Percentiles rank a stretch among this genome's conserved stretches.
These are phyloP conservation scores for Coemansia sp. DNA, from an alignment of 192 early-diverging fungal species.

Conservation along the genomic window DNA sequence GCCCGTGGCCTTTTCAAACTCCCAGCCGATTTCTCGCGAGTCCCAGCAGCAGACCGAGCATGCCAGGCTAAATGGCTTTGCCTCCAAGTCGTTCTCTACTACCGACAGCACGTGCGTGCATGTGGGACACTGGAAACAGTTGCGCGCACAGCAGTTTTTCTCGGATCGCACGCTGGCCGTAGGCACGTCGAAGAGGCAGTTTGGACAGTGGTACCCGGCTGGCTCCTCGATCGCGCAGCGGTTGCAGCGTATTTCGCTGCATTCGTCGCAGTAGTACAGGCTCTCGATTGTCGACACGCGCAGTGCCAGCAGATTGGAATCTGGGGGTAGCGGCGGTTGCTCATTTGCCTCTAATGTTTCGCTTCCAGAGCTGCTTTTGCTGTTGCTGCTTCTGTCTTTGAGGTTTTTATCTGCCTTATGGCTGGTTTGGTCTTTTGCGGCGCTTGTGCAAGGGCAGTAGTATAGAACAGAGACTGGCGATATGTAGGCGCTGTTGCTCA, in stretches of 20 bases:
- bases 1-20: slow-evolving; percentile 91
- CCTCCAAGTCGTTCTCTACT: slow-evolving; percentile 51
- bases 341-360: neutral
- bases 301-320: slow-evolving; percentile 22
- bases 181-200: slow-evolving; percentile 95
- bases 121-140: slow-evolving; percentile 90
- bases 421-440: slow-evolving; percentile 9
- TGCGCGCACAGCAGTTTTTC: slow-evolving; percentile 87
- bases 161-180: slow-evolving; percentile 96
- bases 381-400: no score
- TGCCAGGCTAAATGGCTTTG: slow-evolving; percentile 64
- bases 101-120: slow-evolving; percentile 79
- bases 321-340: slow-evolving; percentile 1
- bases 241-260: slow-evolving; percentile 75
- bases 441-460: slow-evolving; percentile 37
- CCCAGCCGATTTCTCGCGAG: slow-evolving; percentile 86
- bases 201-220: slow-evolving; percentile 89
- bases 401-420: neutral
- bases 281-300: slow-evolving; percentile 57
- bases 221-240: slow-evolving; percentile 82
- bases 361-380: neutral
- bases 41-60: slow-evolving; percentile 93
- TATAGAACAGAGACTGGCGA: slow-evolving; percentile 23
- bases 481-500: slow-evolving; percentile 1
- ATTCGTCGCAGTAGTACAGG: slow-evolving; percentile 88